Conservation (phyloP, 345 rosid species). For the Salix purpurea region DNA sequence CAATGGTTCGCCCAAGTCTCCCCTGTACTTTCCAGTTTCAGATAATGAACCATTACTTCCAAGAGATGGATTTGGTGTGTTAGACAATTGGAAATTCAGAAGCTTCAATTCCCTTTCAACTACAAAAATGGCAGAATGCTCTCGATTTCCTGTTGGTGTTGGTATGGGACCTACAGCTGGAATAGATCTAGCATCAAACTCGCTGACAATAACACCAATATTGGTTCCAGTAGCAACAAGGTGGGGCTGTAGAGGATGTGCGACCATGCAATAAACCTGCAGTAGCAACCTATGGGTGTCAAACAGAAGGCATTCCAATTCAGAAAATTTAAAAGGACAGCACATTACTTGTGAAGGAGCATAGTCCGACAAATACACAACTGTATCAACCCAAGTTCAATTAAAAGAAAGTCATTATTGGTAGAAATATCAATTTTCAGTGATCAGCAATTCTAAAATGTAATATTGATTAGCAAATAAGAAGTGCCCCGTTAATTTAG, state of each 20-base stretch:
- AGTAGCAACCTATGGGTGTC: conserved; percentile 25
- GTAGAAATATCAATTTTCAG: not conserved
- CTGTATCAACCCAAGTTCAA: not conserved
- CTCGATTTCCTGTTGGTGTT: conserved; percentile 75
- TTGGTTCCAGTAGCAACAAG: conserved; percentile 96
- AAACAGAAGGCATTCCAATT: conserved; percentile 4
- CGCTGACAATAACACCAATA: conserved; percentile 87
- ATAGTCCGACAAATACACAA: not conserved
- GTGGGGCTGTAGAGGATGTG: conserved; percentile 97
- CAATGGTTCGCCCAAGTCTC: conserved; percentile 66
- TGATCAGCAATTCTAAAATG: not conserved
- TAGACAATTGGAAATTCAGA: conserved; percentile 82
- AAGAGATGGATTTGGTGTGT: conserved; percentile 72
- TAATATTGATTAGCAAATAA: not conserved
- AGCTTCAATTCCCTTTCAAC: conserved; percentile 87
- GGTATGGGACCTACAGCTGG: conserved; percentile 90
- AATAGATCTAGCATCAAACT: conserved; percentile 89
- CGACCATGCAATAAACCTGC: conserved; percentile 97
- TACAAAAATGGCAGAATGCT: conserved; percentile 84
- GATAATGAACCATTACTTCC: conserved; percentile 84
- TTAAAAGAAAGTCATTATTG: not conserved
- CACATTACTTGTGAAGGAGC: not conserved
- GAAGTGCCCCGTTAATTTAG: not conserved
- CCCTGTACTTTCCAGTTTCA: conserved; percentile 76
- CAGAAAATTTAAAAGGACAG: not conserved